Evolutionary conservation across 306 rosid species (phyloP).

Genomic region (Lithocarpus polystachyus): DNA sequence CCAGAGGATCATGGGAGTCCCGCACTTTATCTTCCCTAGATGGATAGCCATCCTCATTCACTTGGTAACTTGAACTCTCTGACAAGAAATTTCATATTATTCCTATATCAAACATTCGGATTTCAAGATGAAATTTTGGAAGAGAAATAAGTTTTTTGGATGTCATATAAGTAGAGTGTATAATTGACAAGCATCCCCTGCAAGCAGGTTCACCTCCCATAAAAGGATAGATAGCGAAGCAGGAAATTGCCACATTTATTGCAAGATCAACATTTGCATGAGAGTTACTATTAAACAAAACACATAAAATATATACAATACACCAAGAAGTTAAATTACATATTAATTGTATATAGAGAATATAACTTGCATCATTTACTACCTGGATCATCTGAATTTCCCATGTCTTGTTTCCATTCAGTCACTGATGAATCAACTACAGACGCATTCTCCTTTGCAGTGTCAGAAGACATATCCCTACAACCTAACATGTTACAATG

Average conservation of each 20-base stretch:
- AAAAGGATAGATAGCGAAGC: too few relatives aligned
- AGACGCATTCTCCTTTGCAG: slow-evolving; percentile 64
- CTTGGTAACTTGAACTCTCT: slow-evolving; percentile 61
- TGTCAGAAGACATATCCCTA: slow-evolving; percentile 60
- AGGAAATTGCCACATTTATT: not conserved
- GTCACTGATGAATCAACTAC: slow-evolving; percentile 68
- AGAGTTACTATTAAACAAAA: not conserved
- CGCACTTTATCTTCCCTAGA: slow-evolving; percentile 39
- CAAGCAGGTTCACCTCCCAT: too few relatives aligned
- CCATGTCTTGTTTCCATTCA: slow-evolving; percentile 57
- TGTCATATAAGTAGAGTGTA: not conserved
- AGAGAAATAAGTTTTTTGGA: not conserved
- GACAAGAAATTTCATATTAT: slow-evolving; percentile 26
- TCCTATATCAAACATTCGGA: not conserved
- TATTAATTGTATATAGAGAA: not conserved
- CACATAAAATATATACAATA: not conserved
- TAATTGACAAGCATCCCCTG: not conserved
- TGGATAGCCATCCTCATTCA: slow-evolving; percentile 35
- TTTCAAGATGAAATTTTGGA: not conserved
- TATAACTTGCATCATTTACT: slow-evolving; percentile 4
- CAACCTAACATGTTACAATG: slow-evolving; percentile 24
- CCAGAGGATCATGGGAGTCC: slow-evolving; percentile 29
- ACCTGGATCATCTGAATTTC: slow-evolving; percentile 65
- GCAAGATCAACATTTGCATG: not conserved
- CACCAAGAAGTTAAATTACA: not conserved